These are phyloP conservation scores for Sphagnum magellanicum DNA, from an alignment of 228 moss, liverwort and hornwort species.

Conservation along the genomic window DNA sequence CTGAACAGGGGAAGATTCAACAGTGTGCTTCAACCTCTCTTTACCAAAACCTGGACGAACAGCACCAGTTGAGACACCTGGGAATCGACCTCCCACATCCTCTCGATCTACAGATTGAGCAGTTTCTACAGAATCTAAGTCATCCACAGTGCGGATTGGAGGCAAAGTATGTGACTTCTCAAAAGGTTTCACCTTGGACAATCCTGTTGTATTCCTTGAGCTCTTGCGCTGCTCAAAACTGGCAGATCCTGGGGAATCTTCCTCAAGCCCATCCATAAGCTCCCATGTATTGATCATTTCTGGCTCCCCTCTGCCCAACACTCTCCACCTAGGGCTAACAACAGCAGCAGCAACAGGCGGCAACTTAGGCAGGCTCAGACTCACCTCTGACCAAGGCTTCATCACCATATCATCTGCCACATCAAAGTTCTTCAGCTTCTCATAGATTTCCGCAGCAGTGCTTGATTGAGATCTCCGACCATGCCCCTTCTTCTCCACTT, in stretches of 20 bases:
- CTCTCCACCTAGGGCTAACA: not conserved
- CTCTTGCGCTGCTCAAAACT: conserved; percentile 6
- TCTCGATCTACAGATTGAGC: no score
- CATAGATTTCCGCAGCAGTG: conserved; percentile 35
- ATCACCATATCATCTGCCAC: conserved; percentile 49
- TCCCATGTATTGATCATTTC: conserved; percentile 94
- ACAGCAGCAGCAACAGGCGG: conserved; percentile 10
- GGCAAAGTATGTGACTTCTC: conserved; percentile 65
- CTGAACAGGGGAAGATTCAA: no score
- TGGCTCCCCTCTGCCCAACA: conserved; percentile 19
- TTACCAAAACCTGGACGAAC: no score
- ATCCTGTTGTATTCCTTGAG: conserved; percentile 14
- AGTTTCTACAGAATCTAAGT: conserved; percentile 37
- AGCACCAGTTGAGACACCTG: no score
- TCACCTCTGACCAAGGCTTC: conserved; percentile 76
- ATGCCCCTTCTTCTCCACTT: conserved; percentile 31
- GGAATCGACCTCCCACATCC: no score
- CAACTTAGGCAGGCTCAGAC: conserved; percentile 40
- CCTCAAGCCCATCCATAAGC: conserved; percentile 89
- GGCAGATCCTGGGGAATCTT: conserved; percentile 36
- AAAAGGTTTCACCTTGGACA: conserved; percentile 30
- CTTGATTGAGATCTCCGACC: conserved; percentile 19
- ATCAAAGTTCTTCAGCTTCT: conserved; percentile 67
- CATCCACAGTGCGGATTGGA: conserved; percentile 56
- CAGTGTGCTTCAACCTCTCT: no score